A percentile compares a stretch with the other conserved stretches of the same genome.
Evolutionary conservation across 2,329 filamentous ascomycete genomes (phyloP).

Genomic region (Plectosphaerella cucumerina): DNA sequence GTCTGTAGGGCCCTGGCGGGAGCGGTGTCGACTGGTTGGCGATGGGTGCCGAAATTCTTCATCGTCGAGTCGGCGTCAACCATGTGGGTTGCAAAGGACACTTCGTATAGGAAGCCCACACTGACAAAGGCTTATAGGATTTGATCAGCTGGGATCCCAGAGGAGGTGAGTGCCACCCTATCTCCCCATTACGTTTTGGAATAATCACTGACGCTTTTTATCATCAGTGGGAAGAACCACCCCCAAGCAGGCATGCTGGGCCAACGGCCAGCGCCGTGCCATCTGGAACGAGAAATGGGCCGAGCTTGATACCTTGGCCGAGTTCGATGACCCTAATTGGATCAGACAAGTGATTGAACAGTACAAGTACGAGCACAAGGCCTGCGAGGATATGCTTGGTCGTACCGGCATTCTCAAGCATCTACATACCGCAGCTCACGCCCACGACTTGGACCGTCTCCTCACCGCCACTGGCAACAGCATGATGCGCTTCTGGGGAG

Average conservation of each 20-base stretch:
- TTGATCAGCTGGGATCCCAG: slow-evolving; percentile 41
- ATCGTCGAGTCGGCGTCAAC: background rate
- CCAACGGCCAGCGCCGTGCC: slow-evolving; percentile 30
- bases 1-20: background rate
- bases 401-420: slow-evolving; percentile 31
- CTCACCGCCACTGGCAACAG: slow-evolving; percentile 34
- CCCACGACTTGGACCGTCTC: slow-evolving; percentile 43
- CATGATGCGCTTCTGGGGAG: slow-evolving; percentile 46
- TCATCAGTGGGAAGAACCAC: slow-evolving; percentile 37
- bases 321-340: slow-evolving; percentile 32
- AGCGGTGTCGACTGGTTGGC: background rate
- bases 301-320: slow-evolving; percentile 33
- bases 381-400: slow-evolving; percentile 34
- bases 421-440: slow-evolving; percentile 37
- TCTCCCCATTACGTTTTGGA: no score
- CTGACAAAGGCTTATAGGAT: no score
- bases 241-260: slow-evolving; percentile 47
- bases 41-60: background rate
- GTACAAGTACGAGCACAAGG: slow-evolving; percentile 31
- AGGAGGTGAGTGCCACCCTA: background rate
- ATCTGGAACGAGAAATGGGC: slow-evolving; percentile 34
- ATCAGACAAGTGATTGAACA: slow-evolving; percentile 39
- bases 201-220: no score
- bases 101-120: no score
- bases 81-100: background rate